Evolutionary conservation across 2,329 filamentous ascomycete genomes (phyloP).

Genomic region (Exophiala xenobiotica): DNA sequence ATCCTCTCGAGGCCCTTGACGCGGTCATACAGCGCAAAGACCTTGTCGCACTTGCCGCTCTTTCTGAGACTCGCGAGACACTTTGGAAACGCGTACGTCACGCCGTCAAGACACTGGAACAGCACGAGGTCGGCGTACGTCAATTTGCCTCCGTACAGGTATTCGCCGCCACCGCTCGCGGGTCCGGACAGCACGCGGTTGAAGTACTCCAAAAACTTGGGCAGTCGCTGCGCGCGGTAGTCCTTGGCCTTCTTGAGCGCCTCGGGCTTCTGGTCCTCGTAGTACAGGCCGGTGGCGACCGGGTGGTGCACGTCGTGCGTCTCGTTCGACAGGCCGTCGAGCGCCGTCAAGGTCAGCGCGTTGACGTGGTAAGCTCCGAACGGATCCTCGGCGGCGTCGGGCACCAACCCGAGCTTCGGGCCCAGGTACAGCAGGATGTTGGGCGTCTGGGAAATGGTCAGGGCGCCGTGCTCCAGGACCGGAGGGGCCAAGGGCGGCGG

Average conservation of each 20-base stretch:
- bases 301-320: slow-evolving; percentile 76
- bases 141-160: slow-evolving; percentile 63
- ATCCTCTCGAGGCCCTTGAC: slow-evolving; percentile 64
- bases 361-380: slow-evolving; percentile 59
- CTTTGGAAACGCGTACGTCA: slow-evolving; percentile 66
- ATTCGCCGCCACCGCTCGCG: slow-evolving; percentile 58
- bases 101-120: slow-evolving; percentile 67
- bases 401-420: slow-evolving; percentile 54
- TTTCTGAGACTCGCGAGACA: slow-evolving; percentile 57
- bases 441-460: slow-evolving; percentile 67
- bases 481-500: slow-evolving; percentile 68
- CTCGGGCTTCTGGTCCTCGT: slow-evolving; percentile 74
- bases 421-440: slow-evolving; percentile 73
- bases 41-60: slow-evolving; percentile 56
- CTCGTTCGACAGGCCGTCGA: slow-evolving; percentile 70
- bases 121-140: slow-evolving; percentile 73
- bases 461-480: slow-evolving; percentile 54
- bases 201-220: slow-evolving; percentile 72
- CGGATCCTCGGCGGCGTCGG: slow-evolving; percentile 44
- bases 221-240: slow-evolving; percentile 62
- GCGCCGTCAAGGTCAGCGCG: slow-evolving; percentile 63
- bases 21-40: slow-evolving; percentile 64
- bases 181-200: slow-evolving; percentile 63
- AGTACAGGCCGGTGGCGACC: slow-evolving; percentile 58
- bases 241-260: slow-evolving; percentile 57